These are phyloP conservation scores for Yarrowia sp. DNA, from an alignment of 805 yeast genomes.

Conservation along the genomic window DNA sequence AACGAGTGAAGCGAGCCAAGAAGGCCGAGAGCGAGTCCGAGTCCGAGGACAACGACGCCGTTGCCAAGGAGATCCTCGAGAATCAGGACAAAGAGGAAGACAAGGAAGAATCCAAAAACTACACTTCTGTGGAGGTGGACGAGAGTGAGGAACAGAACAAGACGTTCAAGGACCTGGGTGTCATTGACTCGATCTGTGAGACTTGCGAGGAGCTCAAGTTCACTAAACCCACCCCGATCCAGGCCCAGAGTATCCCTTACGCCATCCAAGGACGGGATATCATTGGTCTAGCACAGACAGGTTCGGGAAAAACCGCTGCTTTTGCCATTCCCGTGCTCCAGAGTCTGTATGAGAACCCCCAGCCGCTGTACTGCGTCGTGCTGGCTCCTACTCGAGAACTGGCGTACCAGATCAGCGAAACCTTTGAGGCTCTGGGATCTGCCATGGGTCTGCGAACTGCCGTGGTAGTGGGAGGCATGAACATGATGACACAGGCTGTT, in stretches of 20 bases:
- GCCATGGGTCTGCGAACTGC: constrained; percentile 90
- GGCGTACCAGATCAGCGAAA: constrained; percentile 75
- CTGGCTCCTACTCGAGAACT: constrained; percentile 74
- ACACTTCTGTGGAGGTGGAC: constrained; percentile 40
- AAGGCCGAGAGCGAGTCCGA: constrained; percentile 10
- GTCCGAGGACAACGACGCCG: constrained; percentile 22
- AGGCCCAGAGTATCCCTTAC: constrained; percentile 86
- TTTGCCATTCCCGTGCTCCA: constrained; percentile 96
- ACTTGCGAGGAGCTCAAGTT: constrained; percentile 78
- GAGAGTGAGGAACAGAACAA: constrained; percentile 40
- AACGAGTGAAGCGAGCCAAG: constrained; percentile 28
- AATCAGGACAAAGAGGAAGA: constrained; percentile 17
- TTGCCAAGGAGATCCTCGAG: constrained; percentile 24
- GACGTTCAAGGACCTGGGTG: constrained; percentile 50
- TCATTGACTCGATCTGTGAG: constrained; percentile 61
- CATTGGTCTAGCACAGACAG: constrained; percentile 96
- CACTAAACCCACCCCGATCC: constrained; percentile 90
- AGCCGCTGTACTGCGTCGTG: constrained; percentile 87
- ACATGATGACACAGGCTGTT: constrained; percentile 95
- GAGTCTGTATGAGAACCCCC: constrained; percentile 85
- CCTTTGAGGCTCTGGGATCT: constrained; percentile 91
- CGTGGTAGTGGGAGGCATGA: constrained; percentile 97
- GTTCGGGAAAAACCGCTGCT: constrained; percentile 98
- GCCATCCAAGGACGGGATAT: constrained; percentile 91
- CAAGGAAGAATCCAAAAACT: constrained; percentile 16